Evolutionary conservation across 768 basidiomycete species (phyloP).

Genomic region (Dioszegia aurantiaca): DNA sequence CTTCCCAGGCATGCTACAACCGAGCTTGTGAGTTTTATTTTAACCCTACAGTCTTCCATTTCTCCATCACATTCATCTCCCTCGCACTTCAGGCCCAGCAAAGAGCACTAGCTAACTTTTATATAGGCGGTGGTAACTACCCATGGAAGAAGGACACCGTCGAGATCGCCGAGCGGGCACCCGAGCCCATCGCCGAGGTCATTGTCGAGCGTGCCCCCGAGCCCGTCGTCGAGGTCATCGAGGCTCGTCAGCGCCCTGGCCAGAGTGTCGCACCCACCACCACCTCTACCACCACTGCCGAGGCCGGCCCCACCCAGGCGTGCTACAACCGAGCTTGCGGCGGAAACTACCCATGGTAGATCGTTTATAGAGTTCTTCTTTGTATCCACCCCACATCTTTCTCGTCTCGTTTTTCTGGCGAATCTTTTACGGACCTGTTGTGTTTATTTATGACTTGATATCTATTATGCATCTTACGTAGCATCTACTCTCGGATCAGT

Average conservation of each 20-base stretch:
- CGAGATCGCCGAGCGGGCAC: constrained; percentile 18
- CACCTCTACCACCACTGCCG: constrained; percentile 1
- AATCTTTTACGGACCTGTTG: background rate
- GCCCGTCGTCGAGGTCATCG: constrained; percentile 15
- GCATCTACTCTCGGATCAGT: background rate
- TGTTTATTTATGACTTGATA: background rate
- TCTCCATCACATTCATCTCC: no score
- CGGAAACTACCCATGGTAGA: constrained; percentile 12
- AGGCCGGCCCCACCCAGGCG: background rate
- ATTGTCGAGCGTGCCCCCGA: constrained; percentile 19
- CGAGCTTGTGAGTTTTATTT: constrained; percentile 5
- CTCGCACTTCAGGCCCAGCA: no score
- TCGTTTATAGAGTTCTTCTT: background rate
- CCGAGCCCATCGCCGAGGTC: constrained; percentile 18
- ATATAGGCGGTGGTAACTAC: constrained; percentile 23
- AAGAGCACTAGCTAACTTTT: background rate
- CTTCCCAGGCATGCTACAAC: constrained; percentile 18
- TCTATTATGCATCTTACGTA: constrained; percentile 4
- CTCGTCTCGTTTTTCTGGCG: background rate
- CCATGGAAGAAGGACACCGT: constrained; percentile 34
- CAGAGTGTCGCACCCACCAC: background rate
- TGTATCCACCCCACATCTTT: background rate
- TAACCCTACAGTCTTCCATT: no score
- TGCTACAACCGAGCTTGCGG: constrained; percentile 11
- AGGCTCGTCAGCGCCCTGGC: constrained; percentile 18